A percentile compares a stretch with the other conserved stretches of the same genome.
phyloP scores from a whole-genome alignment of 2,329 filamentous ascomycete genomes.

The Dryadomyces quercivorus region DNA sequence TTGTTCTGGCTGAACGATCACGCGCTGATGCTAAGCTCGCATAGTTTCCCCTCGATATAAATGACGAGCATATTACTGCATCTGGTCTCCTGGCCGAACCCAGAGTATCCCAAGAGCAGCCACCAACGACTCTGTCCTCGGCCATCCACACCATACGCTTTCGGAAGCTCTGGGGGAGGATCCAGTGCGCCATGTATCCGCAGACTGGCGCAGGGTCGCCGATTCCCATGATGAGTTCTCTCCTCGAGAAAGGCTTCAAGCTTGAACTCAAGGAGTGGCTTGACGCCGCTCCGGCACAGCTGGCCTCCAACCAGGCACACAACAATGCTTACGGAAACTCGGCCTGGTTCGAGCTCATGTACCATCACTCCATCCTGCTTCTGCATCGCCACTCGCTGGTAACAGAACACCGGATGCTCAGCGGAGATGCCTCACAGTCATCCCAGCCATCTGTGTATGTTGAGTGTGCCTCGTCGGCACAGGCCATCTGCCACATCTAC shows the following conservation, averaged over 20 bases:
- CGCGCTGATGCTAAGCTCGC: neutral
- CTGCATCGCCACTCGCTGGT: conserved; percentile 19
- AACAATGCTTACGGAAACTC: too few relatives aligned
- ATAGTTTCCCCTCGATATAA: conserved; percentile 17
- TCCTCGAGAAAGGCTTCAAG: conserved; percentile 4
- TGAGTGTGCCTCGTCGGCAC: conserved; percentile 10
- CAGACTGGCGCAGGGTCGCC: conserved; percentile 5
- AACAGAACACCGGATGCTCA: neutral
- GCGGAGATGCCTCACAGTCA: neutral
- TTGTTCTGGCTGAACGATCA: neutral
- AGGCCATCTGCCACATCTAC: conserved; percentile 22
- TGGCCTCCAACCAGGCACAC: conserved; percentile 17
- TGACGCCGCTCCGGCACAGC: neutral
- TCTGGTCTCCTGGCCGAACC: conserved; percentile 12
- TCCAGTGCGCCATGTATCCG: conserved; percentile 16
- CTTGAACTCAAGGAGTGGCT: conserved; percentile 18
- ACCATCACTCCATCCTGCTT: conserved; percentile 25
- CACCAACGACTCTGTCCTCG: conserved; percentile 18
- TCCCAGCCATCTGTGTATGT: conserved; percentile 3
- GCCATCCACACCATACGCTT: conserved; percentile 19
- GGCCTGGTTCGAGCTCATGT: conserved; percentile 24
- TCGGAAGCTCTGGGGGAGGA: conserved; percentile 18
- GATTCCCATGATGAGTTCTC: too few relatives aligned
- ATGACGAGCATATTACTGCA: conserved; percentile 17
- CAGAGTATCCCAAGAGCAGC: conserved; percentile 6